Base-by-base conservation (phyloP, 495 filamentous ascomycete genomes). In the Stereocaulon alpinum region DNA sequence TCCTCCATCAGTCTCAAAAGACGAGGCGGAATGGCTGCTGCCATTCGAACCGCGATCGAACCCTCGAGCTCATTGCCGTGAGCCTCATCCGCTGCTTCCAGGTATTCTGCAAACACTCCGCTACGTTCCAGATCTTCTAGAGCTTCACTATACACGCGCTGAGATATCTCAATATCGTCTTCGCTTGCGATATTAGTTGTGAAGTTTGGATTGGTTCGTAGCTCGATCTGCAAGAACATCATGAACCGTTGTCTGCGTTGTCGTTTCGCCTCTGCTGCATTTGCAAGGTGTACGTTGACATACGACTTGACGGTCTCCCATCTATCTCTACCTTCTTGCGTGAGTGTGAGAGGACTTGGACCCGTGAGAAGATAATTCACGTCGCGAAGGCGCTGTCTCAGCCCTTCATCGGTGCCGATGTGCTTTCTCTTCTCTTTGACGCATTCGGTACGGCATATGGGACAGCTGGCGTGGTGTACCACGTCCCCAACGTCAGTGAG, bases 341-440 rank as follows among this genome's bases (percentile, higher is more conserved):
- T 52, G 15, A 52, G 49, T 12, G 17, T 18, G 27, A 52, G 29
- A 12, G 29, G 29, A 18, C 7, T n/a, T 32, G 34, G 30, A 10
- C 49, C 49, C 11, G 49, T 52, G 29, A 52, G 17, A 37, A 52
- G 2, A 37, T 52, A 52, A 4, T 52, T 52, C 17, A n/a, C 12
- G 18, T 52, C 49, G 32, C 49, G 30, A 12, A 52, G 49, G 14
- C 30, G 17, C n/a, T 52, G 49, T n/a, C 18, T 52, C 9, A 52
- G 14, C 3, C 49, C 49, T 37, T 52, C 49, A 18, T 22, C 10
- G n/a, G 49, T 52, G 34, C 49, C 49, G n/a, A 52, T 52, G 30
- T 52, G 49, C 27, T 52, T 52, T 27, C 49, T 17, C 49, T 52
- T 52, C 6, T 37, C 49, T 29, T 30, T 32, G n/a, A 52, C 30